Conservation (phyloP, 2,329 filamentous ascomycete species). For the Curvularia eragrostidis region DNA sequence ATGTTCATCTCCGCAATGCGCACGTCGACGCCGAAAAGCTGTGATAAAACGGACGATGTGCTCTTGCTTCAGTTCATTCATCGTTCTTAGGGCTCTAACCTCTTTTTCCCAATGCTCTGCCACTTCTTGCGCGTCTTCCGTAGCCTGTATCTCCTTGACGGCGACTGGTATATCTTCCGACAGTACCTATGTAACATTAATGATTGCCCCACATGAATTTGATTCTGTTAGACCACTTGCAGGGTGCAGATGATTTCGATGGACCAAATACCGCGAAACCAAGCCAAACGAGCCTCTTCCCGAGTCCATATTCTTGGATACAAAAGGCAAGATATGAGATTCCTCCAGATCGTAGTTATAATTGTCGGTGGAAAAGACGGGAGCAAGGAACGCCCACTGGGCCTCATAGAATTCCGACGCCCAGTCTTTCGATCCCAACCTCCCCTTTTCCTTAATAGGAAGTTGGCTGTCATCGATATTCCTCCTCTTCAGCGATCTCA, state of each 20-base stretch:
- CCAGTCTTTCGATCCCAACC: background rate
- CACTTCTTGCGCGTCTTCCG: constrained; percentile 6
- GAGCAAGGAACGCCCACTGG: constrained; percentile 1
- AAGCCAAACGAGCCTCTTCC: constrained; percentile 16
- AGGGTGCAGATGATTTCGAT: constrained; percentile 14
- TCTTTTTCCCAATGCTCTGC: constrained; percentile 20
- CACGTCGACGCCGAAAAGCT: constrained; percentile 17
- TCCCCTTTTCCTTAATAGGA: background rate
- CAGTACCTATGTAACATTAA: background rate
- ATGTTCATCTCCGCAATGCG: constrained; percentile 3
- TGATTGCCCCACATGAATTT: background rate
- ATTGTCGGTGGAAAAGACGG: background rate
- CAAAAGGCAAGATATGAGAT: constrained; percentile 7
- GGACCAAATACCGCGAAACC: constrained; percentile 17
- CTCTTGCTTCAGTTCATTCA: constrained; percentile 24
- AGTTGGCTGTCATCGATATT: background rate
- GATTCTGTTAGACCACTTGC: background rate
- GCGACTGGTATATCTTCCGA: constrained; percentile 5
- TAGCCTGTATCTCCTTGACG: constrained; percentile 21
- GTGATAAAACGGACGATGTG: constrained; percentile 29
- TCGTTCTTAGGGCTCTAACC: constrained; percentile 17
- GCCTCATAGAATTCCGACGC: background rate
- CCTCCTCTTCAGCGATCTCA: background rate
- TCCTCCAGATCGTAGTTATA: background rate
- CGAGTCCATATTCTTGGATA: background rate